Percentiles rank a stretch among this genome's conserved stretches.
Evolutionary conservation across 108 stramenopile species (phyloP).

Genomic region (Chaetoceros tenuissimus): DNA sequence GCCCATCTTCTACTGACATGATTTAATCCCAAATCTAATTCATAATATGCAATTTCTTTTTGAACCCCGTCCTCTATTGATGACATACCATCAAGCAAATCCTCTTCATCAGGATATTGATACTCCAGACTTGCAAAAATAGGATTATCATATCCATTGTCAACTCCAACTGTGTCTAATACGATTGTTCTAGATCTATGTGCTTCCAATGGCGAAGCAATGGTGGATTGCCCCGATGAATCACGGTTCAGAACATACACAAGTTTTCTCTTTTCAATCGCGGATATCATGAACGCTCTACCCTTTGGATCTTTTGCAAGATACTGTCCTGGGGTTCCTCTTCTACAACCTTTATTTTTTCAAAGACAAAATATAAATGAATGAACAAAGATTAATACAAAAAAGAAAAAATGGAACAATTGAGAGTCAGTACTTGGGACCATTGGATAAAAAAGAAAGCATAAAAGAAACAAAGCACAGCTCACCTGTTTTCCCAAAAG

Average conservation of each 20-base stretch:
- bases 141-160: conserved; percentile 98
- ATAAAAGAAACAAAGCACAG: neutral
- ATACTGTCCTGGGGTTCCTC: conserved; percentile 95
- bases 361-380: conserved; percentile 15
- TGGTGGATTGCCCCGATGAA: conserved; percentile 56
- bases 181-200: conserved; percentile 82
- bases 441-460: neutral
- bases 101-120: conserved; percentile 86
- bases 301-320: conserved; percentile 92
- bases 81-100: conserved; percentile 15
- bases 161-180: conserved; percentile 81
- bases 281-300: conserved; percentile 79
- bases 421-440: neutral
- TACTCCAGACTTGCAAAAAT: conserved; percentile 93
- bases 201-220: conserved; percentile 93
- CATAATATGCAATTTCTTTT: conserved; percentile 90
- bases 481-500: conserved; percentile 61
- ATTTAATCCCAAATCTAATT: conserved; percentile 97
- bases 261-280: conserved; percentile 94
- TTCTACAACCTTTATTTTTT: conserved; percentile 76
- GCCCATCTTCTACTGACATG: conserved; percentile 93
- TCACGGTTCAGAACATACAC: conserved; percentile 94
- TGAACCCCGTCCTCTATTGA: conserved; percentile 28
- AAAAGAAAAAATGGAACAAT: neutral
- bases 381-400: neutral